Evolutionary conservation across 2,329 filamentous ascomycete species (phyloP).

Genomic region (Pestalotiopsis sp.): DNA sequence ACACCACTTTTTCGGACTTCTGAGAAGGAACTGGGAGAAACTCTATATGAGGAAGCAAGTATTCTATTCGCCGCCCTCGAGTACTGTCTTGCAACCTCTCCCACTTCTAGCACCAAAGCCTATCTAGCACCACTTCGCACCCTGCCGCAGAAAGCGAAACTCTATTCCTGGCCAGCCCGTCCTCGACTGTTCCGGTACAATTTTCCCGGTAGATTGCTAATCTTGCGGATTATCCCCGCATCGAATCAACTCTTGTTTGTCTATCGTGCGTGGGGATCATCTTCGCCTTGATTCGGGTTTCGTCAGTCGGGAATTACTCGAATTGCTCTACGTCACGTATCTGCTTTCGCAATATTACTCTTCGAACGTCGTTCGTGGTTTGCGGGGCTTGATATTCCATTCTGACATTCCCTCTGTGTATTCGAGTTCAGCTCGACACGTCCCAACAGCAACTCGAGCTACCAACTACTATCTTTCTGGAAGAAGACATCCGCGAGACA

Average conservation of each 20-base stretch:
- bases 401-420: background rate
- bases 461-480: background rate
- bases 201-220: background rate
- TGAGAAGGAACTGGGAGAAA: background rate
- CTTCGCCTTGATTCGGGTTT: background rate
- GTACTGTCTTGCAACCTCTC: background rate
- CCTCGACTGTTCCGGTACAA: background rate
- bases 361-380: too few relatives aligned
- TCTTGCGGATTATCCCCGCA: background rate
- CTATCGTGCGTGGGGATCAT: background rate
- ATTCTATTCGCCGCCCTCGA: background rate
- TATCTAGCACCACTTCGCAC: background rate
- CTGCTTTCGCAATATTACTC: too few relatives aligned
- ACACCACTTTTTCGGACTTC: background rate
- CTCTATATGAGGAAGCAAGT: background rate
- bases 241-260: background rate
- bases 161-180: conserved; percentile 4
- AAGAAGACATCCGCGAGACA: background rate
- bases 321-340: background rate
- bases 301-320: background rate
- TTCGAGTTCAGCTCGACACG: background rate
- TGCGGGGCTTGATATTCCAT: background rate
- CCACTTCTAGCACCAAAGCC: conserved; percentile 1
- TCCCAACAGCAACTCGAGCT: background rate
- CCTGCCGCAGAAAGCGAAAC: conserved; percentile 1